phyloP scores from a whole-genome alignment of 2,329 filamentous ascomycete species.

The Exophiala sp. region DNA sequence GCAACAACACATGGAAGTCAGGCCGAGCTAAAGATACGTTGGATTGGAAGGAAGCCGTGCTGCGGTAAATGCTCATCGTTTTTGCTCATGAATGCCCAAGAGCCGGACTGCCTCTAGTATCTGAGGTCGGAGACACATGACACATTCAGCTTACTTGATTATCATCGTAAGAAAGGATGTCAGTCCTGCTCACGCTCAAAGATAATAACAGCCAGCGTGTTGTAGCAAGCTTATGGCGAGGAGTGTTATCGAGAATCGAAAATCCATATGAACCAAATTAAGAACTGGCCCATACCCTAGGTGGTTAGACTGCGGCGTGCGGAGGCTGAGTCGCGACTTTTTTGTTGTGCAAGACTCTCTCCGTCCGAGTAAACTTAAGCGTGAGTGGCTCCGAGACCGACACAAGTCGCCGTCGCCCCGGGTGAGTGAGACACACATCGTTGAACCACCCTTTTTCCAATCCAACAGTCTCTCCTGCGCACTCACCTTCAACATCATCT shows the following conservation, averaged over 20 bases:
- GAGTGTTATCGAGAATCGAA: background rate
- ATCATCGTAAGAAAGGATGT: too few species aligned
- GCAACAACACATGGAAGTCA: background rate
- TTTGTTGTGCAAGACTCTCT: conserved; percentile 6
- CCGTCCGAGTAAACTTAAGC: too few species aligned
- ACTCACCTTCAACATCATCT: background rate
- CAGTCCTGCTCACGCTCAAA: too few species aligned
- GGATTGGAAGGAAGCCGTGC: background rate
- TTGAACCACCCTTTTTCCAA: background rate
- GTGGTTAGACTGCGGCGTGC: conserved; percentile 5
- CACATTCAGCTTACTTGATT: too few species aligned
- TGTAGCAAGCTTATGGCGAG: background rate
- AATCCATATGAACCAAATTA: conserved; percentile 10
- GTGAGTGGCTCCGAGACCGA: background rate
- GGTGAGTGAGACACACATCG: conserved; percentile 15
- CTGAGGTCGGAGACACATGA: too few species aligned
- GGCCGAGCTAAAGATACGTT: background rate
- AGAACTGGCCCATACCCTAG: conserved; percentile 9
- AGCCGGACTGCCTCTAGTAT: too few species aligned
- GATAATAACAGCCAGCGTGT: too few species aligned
- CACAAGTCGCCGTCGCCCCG: conserved; percentile 16
- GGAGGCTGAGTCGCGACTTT: conserved; percentile 4
- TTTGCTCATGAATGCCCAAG: too few species aligned
- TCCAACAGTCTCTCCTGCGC: background rate
- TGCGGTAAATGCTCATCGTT: background rate